Evolutionary conservation across 768 basidiomycete species (phyloP), one percentile per base, ranked within the genome.

Genomic region (Hysterangium stoloniferum): DNA sequence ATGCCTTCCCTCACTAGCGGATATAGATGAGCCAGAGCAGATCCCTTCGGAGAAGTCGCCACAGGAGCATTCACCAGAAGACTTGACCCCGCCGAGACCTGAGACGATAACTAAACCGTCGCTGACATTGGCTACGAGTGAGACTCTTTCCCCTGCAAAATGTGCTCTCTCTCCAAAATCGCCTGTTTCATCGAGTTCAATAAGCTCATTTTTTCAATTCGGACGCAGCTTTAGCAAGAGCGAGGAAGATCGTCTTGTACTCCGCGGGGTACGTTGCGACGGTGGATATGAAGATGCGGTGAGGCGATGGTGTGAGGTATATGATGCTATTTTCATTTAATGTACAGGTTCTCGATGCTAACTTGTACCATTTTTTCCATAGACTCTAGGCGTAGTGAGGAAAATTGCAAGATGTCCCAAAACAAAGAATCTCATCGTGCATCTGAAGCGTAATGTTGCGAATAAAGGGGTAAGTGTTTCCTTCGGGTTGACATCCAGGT

Each of bases 121-220:
- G n/a, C n/a, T n/a, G n/a, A n/a, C n/a, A n/a, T n/a, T n/a, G n/a
- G n/a, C n/a, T n/a, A n/a, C n/a, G n/a, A n/a, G n/a, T n/a, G n/a
- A n/a, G n/a, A n/a, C n/a, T n/a, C n/a, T n/a, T n/a, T n/a, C n/a
- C n/a, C n/a, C n/a, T n/a, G n/a, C n/a, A n/a, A n/a, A n/a, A n/a
- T n/a, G n/a, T n/a, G n/a, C 40, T 12, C 40, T 41, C 6, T 22
- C 40, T 5, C 36, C 35, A 1, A 40, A 40, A 15, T 24, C 48
- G 41, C 48, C 48, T 3, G 22, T n/a, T 28, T 50, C 48, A n/a
- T n/a, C n/a, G n/a, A n/a, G n/a, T 50, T 24, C 48, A 11, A 48
- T 48, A 3, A 22, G 31, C 9, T 34, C 31, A 7, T 36, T 35
- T 19, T 48, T 48, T 24, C 17, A 13, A 17, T 34, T 32, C 9